Evolutionary conservation across 2,329 filamentous ascomycete species (phyloP), one percentile per base, ranked within the genome.

Genomic region (Ophiostoma sp.): DNA sequence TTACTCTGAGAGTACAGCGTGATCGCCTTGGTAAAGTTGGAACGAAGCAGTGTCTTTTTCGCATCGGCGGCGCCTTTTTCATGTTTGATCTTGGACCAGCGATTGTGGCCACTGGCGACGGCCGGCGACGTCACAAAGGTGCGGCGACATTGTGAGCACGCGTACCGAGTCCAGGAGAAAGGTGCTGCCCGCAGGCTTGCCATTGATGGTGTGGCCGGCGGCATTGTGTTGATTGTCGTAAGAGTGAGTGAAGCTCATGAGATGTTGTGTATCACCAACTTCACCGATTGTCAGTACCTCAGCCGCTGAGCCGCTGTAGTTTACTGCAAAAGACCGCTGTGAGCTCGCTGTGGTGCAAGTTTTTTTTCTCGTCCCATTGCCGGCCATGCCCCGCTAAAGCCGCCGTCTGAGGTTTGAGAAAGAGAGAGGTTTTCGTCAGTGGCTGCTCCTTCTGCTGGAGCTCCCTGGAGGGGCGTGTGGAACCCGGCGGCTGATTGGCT

Each of bases 11-110:
- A 93, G 74, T 91, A 91, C 75, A 91, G 87, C 69, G 91, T 88
- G 73, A 98, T 91, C 74, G 92, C 89, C 77, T 93, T 91, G 28
- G 91, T 87, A 78, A 97, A 88, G 61, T 86, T 82, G 64, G 87
- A 88, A 39, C 94, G 91, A 77, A 91, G 87, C 59, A 87, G 87
- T 82, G 90, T 93, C 82, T 95, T 97, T 78, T 91, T 91, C 74
- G 87, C 87, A 81, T 99, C 96, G 73, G 91, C 92, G 75, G 91
- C 93, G 70, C 92, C 94, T 82, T 99, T 99, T 82, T 96, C 94
- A 82, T 98, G 96, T 80, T 92, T 93, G 83, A 98, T 98, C 79
- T 96, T 97, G 73, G 94, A 94, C 96, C 96, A 99, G 81, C 94
- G 92, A 82, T 92, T 97, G 83, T 97, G 94, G 17, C 94, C 94